These are phyloP conservation scores for Ustilago shanxiensis DNA, from an alignment of 1,284 basidiomycete species.

Conservation along the genomic window DNA sequence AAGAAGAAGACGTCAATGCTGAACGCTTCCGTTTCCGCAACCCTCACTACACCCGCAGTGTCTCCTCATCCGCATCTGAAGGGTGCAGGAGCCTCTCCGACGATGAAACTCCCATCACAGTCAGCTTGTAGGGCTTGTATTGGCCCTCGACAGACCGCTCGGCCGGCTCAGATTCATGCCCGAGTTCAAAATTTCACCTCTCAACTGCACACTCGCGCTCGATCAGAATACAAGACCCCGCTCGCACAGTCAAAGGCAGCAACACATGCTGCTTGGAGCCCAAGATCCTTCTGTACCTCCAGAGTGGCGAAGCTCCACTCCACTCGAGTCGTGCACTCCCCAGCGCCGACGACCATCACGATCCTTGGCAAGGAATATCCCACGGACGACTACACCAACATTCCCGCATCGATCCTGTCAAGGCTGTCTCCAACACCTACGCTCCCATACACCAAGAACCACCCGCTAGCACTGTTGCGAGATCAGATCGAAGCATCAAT, in stretches of 20 bases:
- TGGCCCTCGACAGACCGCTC: slow-evolving; percentile 25
- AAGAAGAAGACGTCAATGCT: background rate
- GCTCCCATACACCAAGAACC: slow-evolving; percentile 81
- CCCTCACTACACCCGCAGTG: background rate
- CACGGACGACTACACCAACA: slow-evolving; percentile 84
- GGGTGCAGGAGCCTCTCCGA: background rate
- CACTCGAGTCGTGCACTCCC: background rate
- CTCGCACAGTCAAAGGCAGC: background rate
- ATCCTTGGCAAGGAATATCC: slow-evolving; percentile 73
- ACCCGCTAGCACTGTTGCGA: slow-evolving; percentile 89
- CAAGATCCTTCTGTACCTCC: slow-evolving; percentile 23
- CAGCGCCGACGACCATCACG: slow-evolving; percentile 33
- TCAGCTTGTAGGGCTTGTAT: slow-evolving; percentile 33
- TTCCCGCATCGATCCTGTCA: slow-evolving; percentile 84
- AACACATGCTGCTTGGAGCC: background rate
- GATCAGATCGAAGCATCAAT: slow-evolving; percentile 87
- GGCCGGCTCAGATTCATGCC: slow-evolving; percentile 38
- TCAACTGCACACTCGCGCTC: slow-evolving; percentile 7
- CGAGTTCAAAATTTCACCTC: slow-evolving; percentile 32
- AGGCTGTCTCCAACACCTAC: slow-evolving; percentile 76
- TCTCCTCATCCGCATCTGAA: background rate
- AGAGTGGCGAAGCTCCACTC: background rate
- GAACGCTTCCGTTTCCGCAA: background rate
- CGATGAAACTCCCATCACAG: slow-evolving; percentile 33
- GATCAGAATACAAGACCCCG: background rate